A percentile compares a stretch with the other conserved stretches of the same genome.
These are phyloP conservation scores for Gloeopeniophorella convolvens DNA, from an alignment of 768 basidiomycete species.

Conservation along the genomic window DNA sequence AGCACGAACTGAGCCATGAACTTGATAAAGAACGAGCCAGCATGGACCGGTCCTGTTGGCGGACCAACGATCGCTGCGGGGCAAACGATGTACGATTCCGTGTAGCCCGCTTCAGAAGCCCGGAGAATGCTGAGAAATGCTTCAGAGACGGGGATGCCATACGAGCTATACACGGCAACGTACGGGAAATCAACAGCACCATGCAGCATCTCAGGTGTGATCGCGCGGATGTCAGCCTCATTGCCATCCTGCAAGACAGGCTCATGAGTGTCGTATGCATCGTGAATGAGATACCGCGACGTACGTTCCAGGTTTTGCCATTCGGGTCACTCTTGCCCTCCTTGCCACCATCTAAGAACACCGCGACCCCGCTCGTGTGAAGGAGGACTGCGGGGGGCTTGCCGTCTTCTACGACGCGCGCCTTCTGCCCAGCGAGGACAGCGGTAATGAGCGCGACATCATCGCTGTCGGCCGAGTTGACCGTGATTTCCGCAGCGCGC, in stretches of 20 bases:
- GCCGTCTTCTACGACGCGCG: slow-evolving; percentile 1
- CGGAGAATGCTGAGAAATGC: background rate
- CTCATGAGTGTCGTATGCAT: background rate
- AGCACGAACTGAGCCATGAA: background rate
- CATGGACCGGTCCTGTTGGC: background rate
- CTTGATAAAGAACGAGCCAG: slow-evolving; percentile 5
- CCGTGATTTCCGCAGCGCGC: slow-evolving; percentile 1
- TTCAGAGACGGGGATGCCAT: background rate
- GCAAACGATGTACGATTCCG: slow-evolving; percentile 6
- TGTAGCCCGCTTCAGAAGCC: slow-evolving; percentile 5
- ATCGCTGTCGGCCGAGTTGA: slow-evolving; percentile 8
- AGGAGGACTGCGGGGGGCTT: background rate
- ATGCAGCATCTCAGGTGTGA: slow-evolving; percentile 9
- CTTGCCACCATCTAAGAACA: background rate
- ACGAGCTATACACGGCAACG: background rate
- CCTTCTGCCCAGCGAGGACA: slow-evolving; percentile 11
- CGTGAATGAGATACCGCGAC: background rate
- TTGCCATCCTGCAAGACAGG: slow-evolving; percentile 6
- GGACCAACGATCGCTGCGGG: slow-evolving; percentile 11
- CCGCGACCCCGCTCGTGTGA: slow-evolving; percentile 13
- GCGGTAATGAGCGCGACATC: slow-evolving; percentile 2
- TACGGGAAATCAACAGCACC: slow-evolving; percentile 6
- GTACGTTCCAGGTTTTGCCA: slow-evolving; percentile 11
- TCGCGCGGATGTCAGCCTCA: slow-evolving; percentile 11
- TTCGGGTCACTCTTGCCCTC: slow-evolving; percentile 9